Percentiles rank a stretch among this genome's conserved stretches.
These are phyloP conservation scores for Cryptococcus deneoformans DNA, from an alignment of 1,284 basidiomycete genomes.

Conservation along the genomic window DNA sequence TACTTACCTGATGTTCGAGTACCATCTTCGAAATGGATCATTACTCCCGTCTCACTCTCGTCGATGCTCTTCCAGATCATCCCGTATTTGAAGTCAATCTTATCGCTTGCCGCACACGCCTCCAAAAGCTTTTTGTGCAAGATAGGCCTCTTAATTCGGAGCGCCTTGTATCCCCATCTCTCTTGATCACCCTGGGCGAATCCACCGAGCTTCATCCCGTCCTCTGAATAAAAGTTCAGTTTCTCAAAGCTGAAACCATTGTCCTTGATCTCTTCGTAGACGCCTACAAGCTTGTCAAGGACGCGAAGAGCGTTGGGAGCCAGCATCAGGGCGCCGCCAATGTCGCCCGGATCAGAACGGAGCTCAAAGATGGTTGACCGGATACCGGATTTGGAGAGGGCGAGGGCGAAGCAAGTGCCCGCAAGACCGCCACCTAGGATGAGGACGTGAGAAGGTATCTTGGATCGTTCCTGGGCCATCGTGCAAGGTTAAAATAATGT, in stretches of 20 bases:
- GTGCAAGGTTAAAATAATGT: no score
- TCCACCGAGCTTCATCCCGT: conserved; percentile 18
- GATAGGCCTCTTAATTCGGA: conserved; percentile 19
- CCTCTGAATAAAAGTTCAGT: conserved; percentile 3
- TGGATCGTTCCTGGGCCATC: no score
- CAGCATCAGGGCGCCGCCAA: conserved; percentile 24
- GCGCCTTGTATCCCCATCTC: conserved; percentile 9
- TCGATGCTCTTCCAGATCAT: no score
- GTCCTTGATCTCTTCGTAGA: conserved; percentile 15
- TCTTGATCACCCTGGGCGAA: conserved; percentile 9
- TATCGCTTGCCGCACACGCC: no score
- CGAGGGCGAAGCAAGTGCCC: conserved; percentile 24
- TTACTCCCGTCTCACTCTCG: no score
- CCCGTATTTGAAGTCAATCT: no score
- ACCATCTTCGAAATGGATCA: no score
- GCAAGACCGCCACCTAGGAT: conserved; percentile 22
- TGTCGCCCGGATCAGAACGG: conserved; percentile 5
- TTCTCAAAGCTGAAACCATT: conserved; percentile 15
- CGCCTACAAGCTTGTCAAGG: conserved; percentile 17
- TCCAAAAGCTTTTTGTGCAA: conserved; percentile 8
- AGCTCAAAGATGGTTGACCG: conserved; percentile 26
- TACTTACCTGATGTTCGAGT: no score
- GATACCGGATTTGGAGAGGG: conserved; percentile 18
- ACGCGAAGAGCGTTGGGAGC: conserved; percentile 19
- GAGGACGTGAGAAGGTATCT: conserved; percentile 3